A percentile compares a stretch with the other conserved stretches of the same genome.
phyloP scores from a whole-genome alignment of 352 stramenopile species.

The Aphanomyces euteiches region DNA sequence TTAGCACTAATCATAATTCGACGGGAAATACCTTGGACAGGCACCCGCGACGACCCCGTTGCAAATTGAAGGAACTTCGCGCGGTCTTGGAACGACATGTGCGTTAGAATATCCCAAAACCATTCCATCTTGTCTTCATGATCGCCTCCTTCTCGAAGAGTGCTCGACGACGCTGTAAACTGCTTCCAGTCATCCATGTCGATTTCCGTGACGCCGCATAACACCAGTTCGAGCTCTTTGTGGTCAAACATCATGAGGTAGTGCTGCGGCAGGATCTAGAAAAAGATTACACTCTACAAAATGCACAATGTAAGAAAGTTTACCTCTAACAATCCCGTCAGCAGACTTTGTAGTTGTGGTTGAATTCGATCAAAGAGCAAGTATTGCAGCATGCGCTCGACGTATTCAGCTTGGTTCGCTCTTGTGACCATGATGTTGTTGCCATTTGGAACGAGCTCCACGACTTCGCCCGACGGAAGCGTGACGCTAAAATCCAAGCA shows the following conservation, averaged over 20 bases:
- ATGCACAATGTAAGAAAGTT: neutral
- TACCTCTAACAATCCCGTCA: slow-evolving; percentile 90
- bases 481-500: slow-evolving; percentile 75
- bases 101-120: slow-evolving; percentile 87
- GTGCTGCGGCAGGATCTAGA: slow-evolving; percentile 83
- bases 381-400: slow-evolving; percentile 91
- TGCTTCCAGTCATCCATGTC: slow-evolving; percentile 86
- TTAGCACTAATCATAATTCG: neutral
- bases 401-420: slow-evolving; percentile 94
- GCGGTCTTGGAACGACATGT: slow-evolving; percentile 89
- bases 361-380: slow-evolving; percentile 89
- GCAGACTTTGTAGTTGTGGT: slow-evolving; percentile 86
- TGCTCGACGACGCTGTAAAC: slow-evolving; percentile 52
- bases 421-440: slow-evolving; percentile 89
- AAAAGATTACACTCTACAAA: neutral
- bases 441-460: slow-evolving; percentile 91
- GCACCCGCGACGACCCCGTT: slow-evolving; percentile 94
- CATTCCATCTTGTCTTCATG: slow-evolving; percentile 72
- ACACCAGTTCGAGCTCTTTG: slow-evolving; percentile 94
- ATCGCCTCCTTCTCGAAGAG: slow-evolving; percentile 33
- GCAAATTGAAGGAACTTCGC: slow-evolving; percentile 96
- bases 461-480: slow-evolving; percentile 56
- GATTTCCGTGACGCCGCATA: slow-evolving; percentile 80
- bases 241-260: slow-evolving; percentile 90
- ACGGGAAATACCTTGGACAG: slow-evolving; percentile 51